A percentile compares a stretch with the other conserved stretches of the same genome.
phyloP scores from a whole-genome alignment of 139 green algal genomes.

The Bryopsis sp. region DNA sequence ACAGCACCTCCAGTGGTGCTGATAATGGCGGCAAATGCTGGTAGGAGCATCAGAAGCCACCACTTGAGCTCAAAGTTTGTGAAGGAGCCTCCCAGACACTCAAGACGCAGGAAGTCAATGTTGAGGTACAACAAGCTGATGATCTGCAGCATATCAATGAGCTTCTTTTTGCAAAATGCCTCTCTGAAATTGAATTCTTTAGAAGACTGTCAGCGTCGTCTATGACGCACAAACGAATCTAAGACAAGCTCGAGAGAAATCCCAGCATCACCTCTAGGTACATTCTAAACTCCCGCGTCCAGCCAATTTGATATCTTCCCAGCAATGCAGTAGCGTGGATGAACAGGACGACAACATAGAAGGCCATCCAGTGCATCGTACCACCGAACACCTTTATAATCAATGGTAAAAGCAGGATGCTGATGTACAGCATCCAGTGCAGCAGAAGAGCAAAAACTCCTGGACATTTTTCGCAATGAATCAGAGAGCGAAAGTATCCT shows the following conservation, averaged over 20 bases:
- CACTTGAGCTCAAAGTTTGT: slow-evolving; percentile 2
- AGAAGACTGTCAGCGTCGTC: too few relatives aligned
- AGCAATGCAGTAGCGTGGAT: not conserved
- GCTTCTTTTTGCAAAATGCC: not conserved
- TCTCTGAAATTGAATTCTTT: too few relatives aligned
- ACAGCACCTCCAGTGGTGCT: not conserved
- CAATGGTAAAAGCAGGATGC: not conserved
- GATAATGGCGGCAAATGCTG: not conserved
- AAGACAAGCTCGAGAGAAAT: too few relatives aligned
- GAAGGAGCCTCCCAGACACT: not conserved
- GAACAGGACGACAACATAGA: not conserved
- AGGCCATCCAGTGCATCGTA: not conserved
- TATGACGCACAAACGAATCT: too few relatives aligned
- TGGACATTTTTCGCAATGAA: not conserved
- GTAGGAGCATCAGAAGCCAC: not conserved
- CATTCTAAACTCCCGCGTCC: not conserved
- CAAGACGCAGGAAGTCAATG: not conserved
- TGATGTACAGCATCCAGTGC: not conserved
- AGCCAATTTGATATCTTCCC: not conserved
- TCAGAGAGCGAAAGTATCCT: not conserved
- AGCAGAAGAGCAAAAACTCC: not conserved
- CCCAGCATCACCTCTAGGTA: not conserved
- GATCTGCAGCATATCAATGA: not conserved
- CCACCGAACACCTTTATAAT: not conserved
- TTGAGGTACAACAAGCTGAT: not conserved